Percentiles rank a stretch among this genome's conserved stretches.
These are phyloP conservation scores for Colletotrichum navitas DNA, from an alignment of 2,329 filamentous ascomycete species.

Conservation along the genomic window DNA sequence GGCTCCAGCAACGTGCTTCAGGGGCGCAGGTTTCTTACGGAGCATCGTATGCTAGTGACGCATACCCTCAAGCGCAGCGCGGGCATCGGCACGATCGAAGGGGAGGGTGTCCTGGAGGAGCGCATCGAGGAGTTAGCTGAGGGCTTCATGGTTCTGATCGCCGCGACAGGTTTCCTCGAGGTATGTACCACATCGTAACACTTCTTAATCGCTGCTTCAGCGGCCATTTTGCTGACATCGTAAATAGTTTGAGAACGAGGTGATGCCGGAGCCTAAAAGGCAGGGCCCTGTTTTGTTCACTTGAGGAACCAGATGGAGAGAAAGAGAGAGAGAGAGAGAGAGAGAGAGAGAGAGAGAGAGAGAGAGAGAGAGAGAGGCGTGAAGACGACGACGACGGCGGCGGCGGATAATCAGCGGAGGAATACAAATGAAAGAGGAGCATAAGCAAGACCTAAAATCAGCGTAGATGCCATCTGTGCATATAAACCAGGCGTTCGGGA, in stretches of 20 bases:
- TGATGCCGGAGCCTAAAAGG: conserved; percentile 50
- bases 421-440: conserved; percentile 9
- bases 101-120: conserved; percentile 64
- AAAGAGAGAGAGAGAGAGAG: neutral
- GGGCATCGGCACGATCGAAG: conserved; percentile 72
- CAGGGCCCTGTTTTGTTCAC: conserved; percentile 56
- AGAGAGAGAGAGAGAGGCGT: neutral
- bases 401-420: conserved; percentile 8
- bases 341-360: neutral
- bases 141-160: conserved; percentile 85
- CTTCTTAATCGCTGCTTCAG: too few relatives aligned
- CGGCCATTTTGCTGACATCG: conserved; percentile 14
- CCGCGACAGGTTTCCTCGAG: conserved; percentile 86
- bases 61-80: conserved; percentile 92
- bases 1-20: conserved; percentile 87
- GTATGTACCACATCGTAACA: conserved; percentile 62
- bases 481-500: conserved; percentile 42
- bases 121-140: conserved; percentile 84
- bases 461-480: conserved; percentile 34
- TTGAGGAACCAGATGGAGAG: conserved; percentile 43
- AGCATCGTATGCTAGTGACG: conserved; percentile 86
- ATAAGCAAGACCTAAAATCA: conserved; percentile 3
- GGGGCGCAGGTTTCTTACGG: conserved; percentile 82
- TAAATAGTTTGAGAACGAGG: conserved; percentile 57
- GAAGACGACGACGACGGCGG: neutral